Evolutionary conservation across 495 filamentous ascomycete species (phyloP), one percentile per base, ranked within the genome.

Genomic region (Penicillium atrosanguineum): DNA sequence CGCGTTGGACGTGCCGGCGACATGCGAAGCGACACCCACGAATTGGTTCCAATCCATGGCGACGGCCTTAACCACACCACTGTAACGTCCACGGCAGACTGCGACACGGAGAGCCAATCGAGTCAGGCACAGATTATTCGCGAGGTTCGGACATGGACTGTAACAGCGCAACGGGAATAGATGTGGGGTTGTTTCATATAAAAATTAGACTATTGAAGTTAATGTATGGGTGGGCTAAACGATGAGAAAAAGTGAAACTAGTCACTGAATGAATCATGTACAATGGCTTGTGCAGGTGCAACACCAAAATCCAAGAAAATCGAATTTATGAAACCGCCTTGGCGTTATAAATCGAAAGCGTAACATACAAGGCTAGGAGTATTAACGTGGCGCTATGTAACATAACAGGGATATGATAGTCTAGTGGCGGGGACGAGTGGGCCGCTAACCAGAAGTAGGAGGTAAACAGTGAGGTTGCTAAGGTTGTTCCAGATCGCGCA

Each of bases 71-170:
- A 47, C 39, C 54, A 48, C 6, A 48, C 58, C 8, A 26, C 50
- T 6, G 55, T 64, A 5, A 58, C 59, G 19, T 53, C 54, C 7
- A n/a, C 46, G 34, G 52, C 37, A 12, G 66, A 68, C 7, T 63
- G 62, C 53, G 68, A 71, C 36, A 37, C 34, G 0, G 62, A 59
- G 45, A 67, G 65, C 31, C 67, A 69, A 42, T 56, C 59, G 6
- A 75, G 67, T 36, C 64, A 58, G 49, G 56, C 60, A 15, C 55
- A 61, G 14, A 73, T 69, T 28, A 73, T 73, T 44, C 60, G 61
- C 25, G 63, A 63, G 50, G 52, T 60, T 3, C 45, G 60, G 36
- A 64, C 63, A 2, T 64, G 55, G 51, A 55, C 56, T 1, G 57
- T 67, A 16, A 64, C 57, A 1, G 62, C 63, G 12, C 43, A 40